Percentiles rank a stretch among this genome's conserved stretches.
Conservation (phyloP, 148 eudicot species). For the Rhododendron vialii region DNA sequence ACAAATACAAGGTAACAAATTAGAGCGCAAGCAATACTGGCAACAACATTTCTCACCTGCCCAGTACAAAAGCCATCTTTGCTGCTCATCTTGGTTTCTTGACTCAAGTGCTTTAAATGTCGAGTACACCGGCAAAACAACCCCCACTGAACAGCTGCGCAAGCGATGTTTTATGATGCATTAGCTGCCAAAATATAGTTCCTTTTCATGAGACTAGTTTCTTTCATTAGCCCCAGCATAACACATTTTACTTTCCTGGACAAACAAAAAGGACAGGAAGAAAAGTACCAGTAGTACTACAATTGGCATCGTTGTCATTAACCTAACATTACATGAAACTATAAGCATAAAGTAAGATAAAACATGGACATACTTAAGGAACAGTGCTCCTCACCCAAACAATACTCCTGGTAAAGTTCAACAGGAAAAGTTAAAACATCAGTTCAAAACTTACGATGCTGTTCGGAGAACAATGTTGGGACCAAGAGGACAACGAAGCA, state of each 20-base stretch:
- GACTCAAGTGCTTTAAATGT: slow-evolving; percentile 88
- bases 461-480: slow-evolving; percentile 76
- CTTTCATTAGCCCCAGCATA: neutral
- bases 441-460: slow-evolving; percentile 50
- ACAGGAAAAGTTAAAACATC: neutral
- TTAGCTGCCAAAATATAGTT: neutral
- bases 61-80: slow-evolving; percentile 89
- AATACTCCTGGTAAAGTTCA: neutral
- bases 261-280: neutral
- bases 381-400: neutral
- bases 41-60: slow-evolving; percentile 57
- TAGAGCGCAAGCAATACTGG: neutral
- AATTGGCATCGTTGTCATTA: neutral
- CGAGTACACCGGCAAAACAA: slow-evolving; percentile 68
- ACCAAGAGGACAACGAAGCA: slow-evolving; percentile 72
- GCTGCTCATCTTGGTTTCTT: slow-evolving; percentile 68
- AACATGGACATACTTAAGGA: neutral
- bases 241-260: neutral
- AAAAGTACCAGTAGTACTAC: neutral
- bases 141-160: slow-evolving; percentile 63
- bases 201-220: neutral
- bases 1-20: neutral
- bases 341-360: neutral
- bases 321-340: neutral
- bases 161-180: neutral